Percentiles rank a stretch among this genome's conserved stretches.
Conservation (phyloP, 176 grass and related monocot species). For the Carex myosuroides region DNA sequence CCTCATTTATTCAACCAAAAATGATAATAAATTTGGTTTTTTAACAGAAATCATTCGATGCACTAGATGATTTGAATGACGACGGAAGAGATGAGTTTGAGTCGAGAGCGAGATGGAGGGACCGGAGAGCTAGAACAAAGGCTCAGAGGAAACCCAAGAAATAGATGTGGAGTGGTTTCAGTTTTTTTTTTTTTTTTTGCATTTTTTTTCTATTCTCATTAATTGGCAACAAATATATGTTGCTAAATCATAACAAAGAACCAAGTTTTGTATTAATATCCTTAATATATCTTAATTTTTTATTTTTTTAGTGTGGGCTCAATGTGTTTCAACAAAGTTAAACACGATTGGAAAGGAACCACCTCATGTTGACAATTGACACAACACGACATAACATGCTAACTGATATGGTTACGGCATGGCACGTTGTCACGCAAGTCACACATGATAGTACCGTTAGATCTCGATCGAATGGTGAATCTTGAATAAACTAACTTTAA, state of each 20-base stretch:
- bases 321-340: background rate
- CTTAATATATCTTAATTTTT: background rate
- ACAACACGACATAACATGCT: no score
- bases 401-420: no score
- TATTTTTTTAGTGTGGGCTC: background rate
- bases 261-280: background rate
- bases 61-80: constrained; percentile 52
- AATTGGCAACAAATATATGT: no score
- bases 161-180: background rate
- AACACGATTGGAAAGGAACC: no score
- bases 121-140: constrained; percentile 57
- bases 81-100: constrained; percentile 20
- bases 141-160: constrained; percentile 51
- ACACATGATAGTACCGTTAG: no score
- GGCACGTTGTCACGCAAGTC: no score
- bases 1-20: background rate
- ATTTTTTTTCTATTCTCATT: background rate
- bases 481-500: no score
- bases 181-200: background rate
- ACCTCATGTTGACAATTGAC: no score
- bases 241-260: background rate
- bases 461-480: no score
- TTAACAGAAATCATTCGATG: constrained; percentile 67
- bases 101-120: constrained; percentile 33
- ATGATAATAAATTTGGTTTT: background rate